A percentile compares a stretch with the other conserved stretches of the same genome.
phyloP scores from a whole-genome alignment of 2,329 filamentous ascomycete genomes.

The Nothophaeocryptopus gaeumannii region DNA sequence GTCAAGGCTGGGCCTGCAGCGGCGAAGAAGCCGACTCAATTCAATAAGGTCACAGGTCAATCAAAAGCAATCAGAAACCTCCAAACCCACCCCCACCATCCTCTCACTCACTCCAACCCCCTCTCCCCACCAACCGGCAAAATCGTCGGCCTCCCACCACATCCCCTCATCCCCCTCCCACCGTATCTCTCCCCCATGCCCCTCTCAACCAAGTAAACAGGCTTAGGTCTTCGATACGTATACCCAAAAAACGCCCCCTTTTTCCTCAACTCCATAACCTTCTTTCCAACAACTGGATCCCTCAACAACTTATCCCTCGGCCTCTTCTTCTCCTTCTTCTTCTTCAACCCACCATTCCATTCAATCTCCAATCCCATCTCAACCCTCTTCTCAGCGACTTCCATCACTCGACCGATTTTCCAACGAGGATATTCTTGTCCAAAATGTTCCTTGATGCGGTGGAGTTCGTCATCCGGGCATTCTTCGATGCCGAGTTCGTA shows the following conservation, averaged over 20 bases:
- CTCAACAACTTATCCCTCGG: slow-evolving; percentile 81
- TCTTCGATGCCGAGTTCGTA: slow-evolving; percentile 30
- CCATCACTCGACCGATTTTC: slow-evolving; percentile 28
- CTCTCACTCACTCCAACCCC: background rate
- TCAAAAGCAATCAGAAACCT: too few species aligned
- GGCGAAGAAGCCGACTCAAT: too few species aligned
- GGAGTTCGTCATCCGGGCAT: slow-evolving; percentile 30
- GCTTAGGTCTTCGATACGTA: slow-evolving; percentile 62
- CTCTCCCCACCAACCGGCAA: slow-evolving; percentile 20
- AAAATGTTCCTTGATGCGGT: slow-evolving; percentile 32
- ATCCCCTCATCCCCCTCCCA: slow-evolving; percentile 13
- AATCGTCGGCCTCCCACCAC: slow-evolving; percentile 25
- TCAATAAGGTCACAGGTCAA: too few species aligned
- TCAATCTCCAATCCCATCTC: slow-evolving; percentile 15
- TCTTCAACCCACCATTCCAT: slow-evolving; percentile 3
- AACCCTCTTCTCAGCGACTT: slow-evolving; percentile 25
- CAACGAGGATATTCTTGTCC: slow-evolving; percentile 31
- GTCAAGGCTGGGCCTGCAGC: too few species aligned
- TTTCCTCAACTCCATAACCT: slow-evolving; percentile 77
- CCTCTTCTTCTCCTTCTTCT: slow-evolving; percentile 67
- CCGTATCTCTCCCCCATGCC: background rate
- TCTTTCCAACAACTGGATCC: slow-evolving; percentile 63
- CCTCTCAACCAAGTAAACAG: slow-evolving; percentile 20
- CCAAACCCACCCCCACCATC: too few species aligned
- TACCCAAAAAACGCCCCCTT: slow-evolving; percentile 85